Percentiles rank a stretch among this genome's conserved stretches.
These are phyloP conservation scores for Eucommia ulmoides DNA, from an alignment of 257 asterid species.

Conservation along the genomic window DNA sequence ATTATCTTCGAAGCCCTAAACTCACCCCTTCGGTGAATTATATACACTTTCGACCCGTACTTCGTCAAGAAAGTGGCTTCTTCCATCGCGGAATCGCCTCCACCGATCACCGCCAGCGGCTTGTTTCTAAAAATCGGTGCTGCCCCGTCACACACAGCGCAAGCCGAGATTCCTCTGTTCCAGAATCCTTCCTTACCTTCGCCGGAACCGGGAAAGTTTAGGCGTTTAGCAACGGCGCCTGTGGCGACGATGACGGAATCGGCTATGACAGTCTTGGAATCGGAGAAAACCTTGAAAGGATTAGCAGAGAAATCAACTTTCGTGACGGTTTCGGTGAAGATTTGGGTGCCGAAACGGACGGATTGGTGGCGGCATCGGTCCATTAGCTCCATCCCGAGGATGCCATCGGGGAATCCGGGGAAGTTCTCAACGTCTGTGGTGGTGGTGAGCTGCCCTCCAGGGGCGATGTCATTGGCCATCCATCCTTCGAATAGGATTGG, in stretches of 20 bases:
- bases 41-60: conserved; percentile 86
- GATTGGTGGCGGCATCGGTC: conserved; percentile 68
- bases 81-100: conserved; percentile 99
- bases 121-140: conserved; percentile 82
- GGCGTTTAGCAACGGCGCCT: conserved; percentile 83
- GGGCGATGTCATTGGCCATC: conserved; percentile 97
- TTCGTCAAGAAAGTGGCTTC: conserved; percentile 84
- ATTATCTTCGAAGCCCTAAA: conserved; percentile 92
- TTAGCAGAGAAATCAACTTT: conserved; percentile 49
- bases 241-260: conserved; percentile 74
- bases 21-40: conserved; percentile 68
- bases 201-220: conserved; percentile 55
- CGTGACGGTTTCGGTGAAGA: conserved; percentile 60
- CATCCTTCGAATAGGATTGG: conserved; percentile 91
- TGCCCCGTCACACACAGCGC: conserved; percentile 96
- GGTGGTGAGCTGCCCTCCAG: conserved; percentile 95
- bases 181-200: conserved; percentile 25
- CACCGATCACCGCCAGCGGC: conserved; percentile 86
- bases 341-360: conserved; percentile 48
- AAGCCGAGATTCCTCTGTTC: conserved; percentile 92
- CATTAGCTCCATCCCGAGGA: conserved; percentile 61
- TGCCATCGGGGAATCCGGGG: conserved; percentile 88
- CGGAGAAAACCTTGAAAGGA: conserved; percentile 51
- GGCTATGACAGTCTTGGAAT: conserved; percentile 53
- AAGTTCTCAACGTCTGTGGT: conserved; percentile 92